Base-by-base conservation (phyloP, 331 rosid species). In the Prunus yedoensis region DNA sequence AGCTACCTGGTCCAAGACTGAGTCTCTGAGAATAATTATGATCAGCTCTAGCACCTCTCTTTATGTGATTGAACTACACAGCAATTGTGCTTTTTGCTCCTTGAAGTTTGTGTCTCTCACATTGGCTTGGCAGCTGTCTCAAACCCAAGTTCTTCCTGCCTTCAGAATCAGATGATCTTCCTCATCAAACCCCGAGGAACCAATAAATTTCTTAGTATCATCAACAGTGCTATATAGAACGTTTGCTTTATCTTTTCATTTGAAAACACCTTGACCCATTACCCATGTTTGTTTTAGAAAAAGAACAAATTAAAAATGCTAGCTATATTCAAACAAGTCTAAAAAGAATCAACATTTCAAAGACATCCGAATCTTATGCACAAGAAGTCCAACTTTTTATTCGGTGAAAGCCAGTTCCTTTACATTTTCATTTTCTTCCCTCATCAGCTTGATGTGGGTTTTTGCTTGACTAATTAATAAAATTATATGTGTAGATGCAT, bases 401-500 rank as follows among this genome's bases (percentile, higher is more conserved):
- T 47, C n/a, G 11, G 60, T 30, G 8, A 27, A 45, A 14, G 59
- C 27, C 30, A 13, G 9, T 25, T 45, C 27, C 68, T 73, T 71
- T 45, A 41, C 23, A 38, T 53, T 57, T 72, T n/a, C 65, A 38
- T 38, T 7, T 7, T 38, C 43, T 38, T 71, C 54, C 52, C 23
- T 38, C 4, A 10, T 60, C 14, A 52, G 12, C 21, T 54, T 20
- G 59, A n/a, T 3, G 59, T 50, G 27, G 15, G 2, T 7, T 71
- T 53, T 60, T 61, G 30, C 41, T 35, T 35, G 41, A 35, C 8
- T 5, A 35, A 5, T 35, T 35, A 35, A 17, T 27, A 65, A 14
- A 57, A 74, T 43, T 69, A 27, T 60, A 5, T 62, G 2, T 66
- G 54, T 66, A 87, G 98, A 93, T 93, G 98, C 98, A 93, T 58